Percentiles rank a stretch among this genome's conserved stretches.
Evolutionary conservation across 805 yeast genomes (phyloP).

Genomic region (Sugiyamaella floridensis): DNA sequence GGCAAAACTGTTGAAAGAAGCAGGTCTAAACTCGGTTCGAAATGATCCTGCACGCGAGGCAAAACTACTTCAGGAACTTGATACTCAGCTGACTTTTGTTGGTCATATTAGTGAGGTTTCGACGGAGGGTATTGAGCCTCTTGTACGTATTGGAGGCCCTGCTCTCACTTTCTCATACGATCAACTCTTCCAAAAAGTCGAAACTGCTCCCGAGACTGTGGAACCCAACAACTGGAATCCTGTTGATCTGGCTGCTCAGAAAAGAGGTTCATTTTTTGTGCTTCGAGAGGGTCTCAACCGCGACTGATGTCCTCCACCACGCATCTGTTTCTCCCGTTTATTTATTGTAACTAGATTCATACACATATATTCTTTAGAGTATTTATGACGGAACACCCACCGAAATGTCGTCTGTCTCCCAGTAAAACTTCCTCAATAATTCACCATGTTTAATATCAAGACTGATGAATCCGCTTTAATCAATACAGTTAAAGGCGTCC

Average conservation of each 20-base stretch:
- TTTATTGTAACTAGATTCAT: not conserved
- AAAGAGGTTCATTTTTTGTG: conserved; percentile 23
- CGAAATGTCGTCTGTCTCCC: no score
- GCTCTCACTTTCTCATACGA: conserved; percentile 11
- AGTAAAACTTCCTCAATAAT: no score
- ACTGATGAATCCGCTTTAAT: not conserved
- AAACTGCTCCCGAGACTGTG: conserved; percentile 13
- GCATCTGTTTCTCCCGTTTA: not conserved
- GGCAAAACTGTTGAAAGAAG: conserved; percentile 23
- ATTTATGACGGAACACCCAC: not conserved
- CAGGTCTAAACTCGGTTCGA: conserved; percentile 23
- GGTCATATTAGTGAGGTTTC: conserved; percentile 33
- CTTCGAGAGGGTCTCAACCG: conserved; percentile 22
- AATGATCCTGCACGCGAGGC: conserved; percentile 14
- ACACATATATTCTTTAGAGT: not conserved
- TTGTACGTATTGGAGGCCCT: conserved; percentile 24
- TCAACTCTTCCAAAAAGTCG: conserved; percentile 11
- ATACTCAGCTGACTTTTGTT: conserved; percentile 33
- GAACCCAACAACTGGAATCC: conserved; percentile 26
- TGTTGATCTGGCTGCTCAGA: conserved; percentile 21
- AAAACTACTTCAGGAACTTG: conserved; percentile 24
- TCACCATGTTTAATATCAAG: no score
- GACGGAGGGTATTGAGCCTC: conserved; percentile 30
- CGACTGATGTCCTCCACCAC: conserved; percentile 3
- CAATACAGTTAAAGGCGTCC: no score